Conservation (phyloP, 1,284 basidiomycete species). For the Puccinia hordei region DNA sequence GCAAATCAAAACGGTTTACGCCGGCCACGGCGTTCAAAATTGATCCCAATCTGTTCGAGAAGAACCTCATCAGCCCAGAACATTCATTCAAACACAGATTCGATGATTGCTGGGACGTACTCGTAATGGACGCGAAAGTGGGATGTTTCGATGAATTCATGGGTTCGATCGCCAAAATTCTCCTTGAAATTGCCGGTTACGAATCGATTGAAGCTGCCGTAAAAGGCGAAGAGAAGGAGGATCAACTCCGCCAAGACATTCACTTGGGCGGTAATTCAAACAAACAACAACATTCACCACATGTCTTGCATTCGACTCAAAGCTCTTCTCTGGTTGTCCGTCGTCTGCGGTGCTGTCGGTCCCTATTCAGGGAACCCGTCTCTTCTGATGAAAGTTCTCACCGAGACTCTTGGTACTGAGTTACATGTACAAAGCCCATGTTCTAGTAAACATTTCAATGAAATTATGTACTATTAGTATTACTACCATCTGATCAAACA, state of each 20-base stretch:
- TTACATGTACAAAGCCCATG: not conserved
- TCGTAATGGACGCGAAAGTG: slow-evolving; percentile 46
- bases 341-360: slow-evolving; percentile 23
- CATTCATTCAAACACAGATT: slow-evolving; percentile 21
- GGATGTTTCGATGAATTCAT: slow-evolving; percentile 27
- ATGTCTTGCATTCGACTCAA: not conserved
- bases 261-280: not conserved
- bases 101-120: slow-evolving; percentile 45
- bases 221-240: not conserved
- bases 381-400: not conserved
- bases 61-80: slow-evolving; percentile 30
- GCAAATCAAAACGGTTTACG: slow-evolving; percentile 30
- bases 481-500: no score
- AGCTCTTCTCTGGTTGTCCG: not conserved
- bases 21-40: slow-evolving; percentile 13
- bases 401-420: slow-evolving; percentile 7
- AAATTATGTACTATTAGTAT: not conserved
- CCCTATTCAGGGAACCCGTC: slow-evolving; percentile 21
- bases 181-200: slow-evolving; percentile 10
- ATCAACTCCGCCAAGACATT: not conserved
- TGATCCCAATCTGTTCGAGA: slow-evolving; percentile 17
- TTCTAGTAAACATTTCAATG: not conserved
- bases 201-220: slow-evolving; percentile 4
- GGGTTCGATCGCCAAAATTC: slow-evolving; percentile 9
- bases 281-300: not conserved